Evolutionary conservation across 345 rosid genomes (phyloP).

Genomic region (Populus davidiana): DNA sequence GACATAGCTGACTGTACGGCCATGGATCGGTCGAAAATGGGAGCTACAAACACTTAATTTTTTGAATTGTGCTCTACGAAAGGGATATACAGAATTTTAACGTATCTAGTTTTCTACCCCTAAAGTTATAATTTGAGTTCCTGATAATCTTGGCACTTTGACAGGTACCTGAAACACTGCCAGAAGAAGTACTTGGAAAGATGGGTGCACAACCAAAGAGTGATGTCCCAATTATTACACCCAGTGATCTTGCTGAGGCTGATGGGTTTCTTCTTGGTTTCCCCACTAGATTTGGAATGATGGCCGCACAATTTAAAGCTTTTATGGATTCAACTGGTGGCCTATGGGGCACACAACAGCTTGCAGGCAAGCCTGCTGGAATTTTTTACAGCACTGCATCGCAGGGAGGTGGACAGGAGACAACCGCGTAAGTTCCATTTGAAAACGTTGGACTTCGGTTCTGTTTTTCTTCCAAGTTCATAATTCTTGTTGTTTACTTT

Average conservation of each 20-base stretch:
- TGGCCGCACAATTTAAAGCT: constrained; percentile 97
- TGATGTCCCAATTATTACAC: constrained; percentile 71
- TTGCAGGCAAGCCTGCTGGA: constrained; percentile 97
- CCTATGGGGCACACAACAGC: constrained; percentile 86
- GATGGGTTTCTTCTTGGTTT: constrained; percentile 89
- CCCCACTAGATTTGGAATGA: constrained; percentile 98
- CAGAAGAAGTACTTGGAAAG: constrained; percentile 74
- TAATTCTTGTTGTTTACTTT: neutral
- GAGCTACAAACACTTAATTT: neutral
- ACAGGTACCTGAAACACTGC: constrained; percentile 89
- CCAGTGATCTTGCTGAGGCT: constrained; percentile 75
- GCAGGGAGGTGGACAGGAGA: constrained; percentile 99
- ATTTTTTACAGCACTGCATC: constrained; percentile 96
- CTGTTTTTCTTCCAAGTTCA: neutral
- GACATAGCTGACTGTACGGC: too few species aligned
- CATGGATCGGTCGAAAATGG: too few species aligned
- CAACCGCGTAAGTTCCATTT: constrained; percentile 68
- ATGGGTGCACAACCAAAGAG: constrained; percentile 92
- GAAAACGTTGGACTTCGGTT: neutral
- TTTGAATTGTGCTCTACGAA: neutral
- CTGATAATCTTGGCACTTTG: neutral
- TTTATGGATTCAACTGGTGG: constrained; percentile 94
- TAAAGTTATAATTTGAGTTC: neutral
- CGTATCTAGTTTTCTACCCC: neutral
- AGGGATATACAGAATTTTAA: neutral